These are phyloP conservation scores for Fusarium agapanthi DNA, from an alignment of 2,329 filamentous ascomycete species.

Conservation along the genomic window DNA sequence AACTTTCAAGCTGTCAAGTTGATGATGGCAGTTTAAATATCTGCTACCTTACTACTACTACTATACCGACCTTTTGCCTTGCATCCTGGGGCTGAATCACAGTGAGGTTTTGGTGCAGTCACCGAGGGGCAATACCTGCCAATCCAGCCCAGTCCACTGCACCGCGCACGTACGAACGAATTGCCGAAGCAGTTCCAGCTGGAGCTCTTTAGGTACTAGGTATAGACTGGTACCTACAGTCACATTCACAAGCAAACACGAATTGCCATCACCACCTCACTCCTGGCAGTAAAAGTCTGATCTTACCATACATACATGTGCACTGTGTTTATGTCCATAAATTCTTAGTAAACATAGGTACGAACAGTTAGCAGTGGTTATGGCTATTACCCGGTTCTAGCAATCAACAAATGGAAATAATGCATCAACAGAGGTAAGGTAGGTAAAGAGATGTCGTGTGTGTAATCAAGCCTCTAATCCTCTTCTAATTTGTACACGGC, in stretches of 20 bases:
- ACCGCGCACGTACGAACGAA: background rate
- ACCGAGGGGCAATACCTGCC: background rate
- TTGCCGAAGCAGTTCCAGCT: background rate
- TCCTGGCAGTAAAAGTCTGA: background rate
- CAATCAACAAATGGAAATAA: background rate
- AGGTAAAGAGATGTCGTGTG: conserved; percentile 23
- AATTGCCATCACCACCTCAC: background rate
- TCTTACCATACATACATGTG: background rate
- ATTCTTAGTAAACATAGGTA: background rate
- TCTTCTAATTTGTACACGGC: conserved; percentile 47
- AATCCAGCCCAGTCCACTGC: background rate
- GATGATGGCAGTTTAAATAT: conserved; percentile 12
- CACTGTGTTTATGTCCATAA: background rate
- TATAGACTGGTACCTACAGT: background rate
- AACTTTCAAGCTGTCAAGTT: background rate
- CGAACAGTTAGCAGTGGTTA: background rate
- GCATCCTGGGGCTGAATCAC: conserved; percentile 37
- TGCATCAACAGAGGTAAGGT: conserved; percentile 15
- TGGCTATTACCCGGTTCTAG: background rate
- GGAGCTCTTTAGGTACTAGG: background rate
- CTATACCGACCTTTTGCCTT: conserved; percentile 8
- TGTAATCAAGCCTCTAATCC: conserved; percentile 43
- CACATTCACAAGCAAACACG: background rate
- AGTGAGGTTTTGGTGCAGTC: background rate
- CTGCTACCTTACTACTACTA: background rate